Percentiles rank a stretch among this genome's conserved stretches.
These are phyloP conservation scores for Parathielavia hyrcaniae DNA, from an alignment of 495 filamentous ascomycete species.

Conservation along the genomic window DNA sequence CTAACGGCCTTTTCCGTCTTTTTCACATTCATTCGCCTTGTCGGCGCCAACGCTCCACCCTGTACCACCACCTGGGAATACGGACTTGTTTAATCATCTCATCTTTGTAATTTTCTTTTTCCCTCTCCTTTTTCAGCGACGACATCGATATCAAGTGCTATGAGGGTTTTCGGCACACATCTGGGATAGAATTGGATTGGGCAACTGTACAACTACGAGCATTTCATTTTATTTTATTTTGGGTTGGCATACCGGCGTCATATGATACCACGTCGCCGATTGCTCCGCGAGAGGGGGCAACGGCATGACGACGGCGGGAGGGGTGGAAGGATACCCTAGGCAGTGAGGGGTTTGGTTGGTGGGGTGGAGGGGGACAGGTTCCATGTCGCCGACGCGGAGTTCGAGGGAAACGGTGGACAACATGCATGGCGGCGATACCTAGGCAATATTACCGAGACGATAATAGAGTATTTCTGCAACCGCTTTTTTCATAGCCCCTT, in stretches of 20 bases:
- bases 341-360: background rate
- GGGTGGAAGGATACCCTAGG: too few relatives aligned
- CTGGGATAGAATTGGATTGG: conserved; percentile 21
- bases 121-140: conserved; percentile 14
- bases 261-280: conserved; percentile 25
- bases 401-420: background rate
- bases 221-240: conserved; percentile 11
- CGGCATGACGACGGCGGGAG: conserved; percentile 14
- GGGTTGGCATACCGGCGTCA: conserved; percentile 25
- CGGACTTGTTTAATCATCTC: conserved; percentile 29
- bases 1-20: conserved; percentile 1
- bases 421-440: conserved; percentile 4
- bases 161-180: conserved; percentile 15
- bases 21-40: conserved; percentile 12
- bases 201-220: conserved; percentile 26
- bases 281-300: conserved; percentile 17
- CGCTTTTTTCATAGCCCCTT: background rate
- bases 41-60: conserved; percentile 8
- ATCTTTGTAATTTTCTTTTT: conserved; percentile 14
- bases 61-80: conserved; percentile 31
- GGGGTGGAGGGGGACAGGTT: too few relatives aligned
- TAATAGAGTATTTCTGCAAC: conserved; percentile 1
- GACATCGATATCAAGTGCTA: conserved; percentile 23
- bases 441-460: conserved; percentile 14
- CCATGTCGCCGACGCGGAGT: background rate